phyloP scores from a whole-genome alignment of 176 grass and related monocot genomes.

The Hsuehochloa calcarea region DNA sequence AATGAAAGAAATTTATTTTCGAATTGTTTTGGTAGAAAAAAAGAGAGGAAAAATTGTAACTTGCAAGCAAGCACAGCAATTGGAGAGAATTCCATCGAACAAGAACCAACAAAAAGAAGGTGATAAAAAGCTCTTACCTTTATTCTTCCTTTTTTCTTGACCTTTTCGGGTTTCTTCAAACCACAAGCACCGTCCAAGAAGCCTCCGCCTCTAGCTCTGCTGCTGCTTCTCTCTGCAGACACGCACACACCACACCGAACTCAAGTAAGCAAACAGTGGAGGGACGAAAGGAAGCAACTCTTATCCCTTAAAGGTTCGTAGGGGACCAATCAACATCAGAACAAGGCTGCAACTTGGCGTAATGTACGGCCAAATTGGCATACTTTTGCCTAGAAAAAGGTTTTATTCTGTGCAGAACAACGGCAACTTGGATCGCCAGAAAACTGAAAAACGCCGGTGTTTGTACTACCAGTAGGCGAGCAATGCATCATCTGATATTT shows the following conservation, averaged over 20 bases:
- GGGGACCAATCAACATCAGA: slow-evolving; percentile 41
- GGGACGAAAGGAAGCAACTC: background rate
- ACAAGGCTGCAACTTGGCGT: slow-evolving; percentile 41
- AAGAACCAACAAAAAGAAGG: background rate
- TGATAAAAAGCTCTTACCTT: slow-evolving; percentile 38
- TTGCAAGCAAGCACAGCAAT: slow-evolving; percentile 18
- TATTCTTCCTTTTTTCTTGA: slow-evolving; percentile 20
- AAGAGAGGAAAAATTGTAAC: background rate
- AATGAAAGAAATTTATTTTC: background rate
- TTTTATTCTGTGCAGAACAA: slow-evolving; percentile 12
- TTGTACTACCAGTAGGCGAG: background rate
- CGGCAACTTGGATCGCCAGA: slow-evolving; percentile 25
- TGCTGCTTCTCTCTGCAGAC: background rate
- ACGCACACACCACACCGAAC: slow-evolving; percentile 18
- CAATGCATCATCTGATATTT: slow-evolving; percentile 35
- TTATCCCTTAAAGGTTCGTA: slow-evolving; percentile 33
- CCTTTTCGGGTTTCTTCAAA: slow-evolving; percentile 31
- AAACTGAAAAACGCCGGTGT: slow-evolving; percentile 5
- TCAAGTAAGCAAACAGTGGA: slow-evolving; percentile 13
- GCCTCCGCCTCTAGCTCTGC: background rate
- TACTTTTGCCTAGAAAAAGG: slow-evolving; percentile 30
- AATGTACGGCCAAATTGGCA: slow-evolving; percentile 42
- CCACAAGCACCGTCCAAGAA: slow-evolving; percentile 26
- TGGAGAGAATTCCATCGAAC: slow-evolving; percentile 4
- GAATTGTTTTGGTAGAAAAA: background rate